Conservation (phyloP, 768 basidiomycete genomes). For the Coprinopsis cinerea region DNA sequence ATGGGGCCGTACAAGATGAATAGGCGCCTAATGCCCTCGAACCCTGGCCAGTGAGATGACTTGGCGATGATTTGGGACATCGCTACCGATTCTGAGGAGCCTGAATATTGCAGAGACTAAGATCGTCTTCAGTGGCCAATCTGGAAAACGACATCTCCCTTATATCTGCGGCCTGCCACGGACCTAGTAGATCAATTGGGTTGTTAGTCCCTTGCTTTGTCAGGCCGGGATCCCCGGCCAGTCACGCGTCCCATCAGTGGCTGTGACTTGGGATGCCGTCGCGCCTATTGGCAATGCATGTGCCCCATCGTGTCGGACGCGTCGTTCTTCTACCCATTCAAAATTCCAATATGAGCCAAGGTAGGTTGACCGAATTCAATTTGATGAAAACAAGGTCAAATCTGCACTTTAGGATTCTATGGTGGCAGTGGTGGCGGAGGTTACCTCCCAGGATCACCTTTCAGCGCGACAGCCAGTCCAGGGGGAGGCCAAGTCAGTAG, state of each 20-base stretch:
- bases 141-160: no score
- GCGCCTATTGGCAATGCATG: no score
- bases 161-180: no score
- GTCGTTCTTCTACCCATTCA: background rate
- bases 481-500: constrained; percentile 1
- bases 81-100: background rate
- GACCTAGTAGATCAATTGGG: no score
- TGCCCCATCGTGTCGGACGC: no score
- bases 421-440: constrained; percentile 6
- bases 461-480: background rate
- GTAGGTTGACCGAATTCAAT: background rate
- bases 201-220: no score
- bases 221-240: no score
- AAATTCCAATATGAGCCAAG: constrained; percentile 7
- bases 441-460: constrained; percentile 1
- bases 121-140: no score
- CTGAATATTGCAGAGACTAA: no score
- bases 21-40: constrained; percentile 33
- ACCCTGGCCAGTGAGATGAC: constrained; percentile 22
- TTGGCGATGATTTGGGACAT: background rate
- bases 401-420: no score
- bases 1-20: constrained; percentile 45
- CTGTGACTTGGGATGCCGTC: background rate
- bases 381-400: no score
- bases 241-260: background rate